Conservation (phyloP, 2,329 filamentous ascomycete genomes). For the Ceratocystis albifundus region DNA sequence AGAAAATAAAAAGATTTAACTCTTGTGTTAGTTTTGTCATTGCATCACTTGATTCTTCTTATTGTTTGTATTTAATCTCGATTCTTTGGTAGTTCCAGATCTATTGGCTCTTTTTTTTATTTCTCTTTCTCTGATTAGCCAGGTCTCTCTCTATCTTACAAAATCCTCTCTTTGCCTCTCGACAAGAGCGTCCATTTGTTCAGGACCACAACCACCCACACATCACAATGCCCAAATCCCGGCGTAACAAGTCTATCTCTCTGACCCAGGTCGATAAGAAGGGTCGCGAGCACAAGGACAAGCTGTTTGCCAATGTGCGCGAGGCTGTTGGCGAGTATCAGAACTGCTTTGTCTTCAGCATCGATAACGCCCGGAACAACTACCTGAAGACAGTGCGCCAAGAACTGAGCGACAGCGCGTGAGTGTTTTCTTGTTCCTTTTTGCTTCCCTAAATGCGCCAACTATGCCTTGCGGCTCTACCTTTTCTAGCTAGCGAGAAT, state of each 20-base stretch:
- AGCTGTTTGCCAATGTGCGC: slow-evolving; percentile 79
- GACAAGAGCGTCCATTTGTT: background rate
- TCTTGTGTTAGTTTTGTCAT: slow-evolving; percentile 1
- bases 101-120: slow-evolving; percentile 14
- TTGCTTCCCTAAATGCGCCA: background rate
- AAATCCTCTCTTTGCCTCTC: background rate
- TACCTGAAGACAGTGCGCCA: slow-evolving; percentile 83
- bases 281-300: slow-evolving; percentile 78
- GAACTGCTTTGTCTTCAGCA: slow-evolving; percentile 83
- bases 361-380: slow-evolving; percentile 97
- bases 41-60: background rate
- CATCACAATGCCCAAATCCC: slow-evolving; percentile 81
- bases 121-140: background rate
- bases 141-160: background rate
- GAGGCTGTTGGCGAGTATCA: slow-evolving; percentile 74
- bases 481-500: too few species aligned
- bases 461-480: too few species aligned
- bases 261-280: slow-evolving; percentile 89
- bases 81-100: background rate
- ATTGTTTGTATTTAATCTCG: background rate
- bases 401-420: slow-evolving; percentile 77
- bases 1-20: background rate
- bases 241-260: slow-evolving; percentile 79
- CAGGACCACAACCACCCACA: slow-evolving; percentile 10
- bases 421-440: slow-evolving; percentile 28